phyloP scores from a whole-genome alignment of 1,284 basidiomycete genomes.

The Puccinia triticina region DNA sequence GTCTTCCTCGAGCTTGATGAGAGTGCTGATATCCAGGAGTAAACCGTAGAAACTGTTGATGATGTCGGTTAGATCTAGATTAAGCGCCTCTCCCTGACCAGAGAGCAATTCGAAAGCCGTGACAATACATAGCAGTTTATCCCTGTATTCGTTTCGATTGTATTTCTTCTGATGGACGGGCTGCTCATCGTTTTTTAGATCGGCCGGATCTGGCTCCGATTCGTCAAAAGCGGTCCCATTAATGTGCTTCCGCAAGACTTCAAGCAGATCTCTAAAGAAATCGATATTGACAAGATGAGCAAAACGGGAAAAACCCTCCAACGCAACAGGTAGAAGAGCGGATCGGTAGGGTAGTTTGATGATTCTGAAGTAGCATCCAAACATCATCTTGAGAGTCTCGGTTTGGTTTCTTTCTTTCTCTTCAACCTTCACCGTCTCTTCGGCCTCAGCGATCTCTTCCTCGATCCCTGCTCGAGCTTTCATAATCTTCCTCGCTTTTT shows the following conservation, averaged over 20 bases:
- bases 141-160: constrained; percentile 64
- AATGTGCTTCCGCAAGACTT: constrained; percentile 80
- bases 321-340: constrained; percentile 79
- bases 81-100: constrained; percentile 93
- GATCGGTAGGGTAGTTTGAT: constrained; percentile 83
- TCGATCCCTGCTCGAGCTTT: constrained; percentile 83
- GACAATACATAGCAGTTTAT: constrained; percentile 81
- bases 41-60: constrained; percentile 63
- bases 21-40: constrained; percentile 34
- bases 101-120: constrained; percentile 94
- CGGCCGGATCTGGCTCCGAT: constrained; percentile 52
- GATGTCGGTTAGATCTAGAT: constrained; percentile 91
- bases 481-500: constrained; percentile 76
- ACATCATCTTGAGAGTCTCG: constrained; percentile 95
- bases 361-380: constrained; percentile 95
- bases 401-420: constrained; percentile 88
- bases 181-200: constrained; percentile 54
- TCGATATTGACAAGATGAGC: constrained; percentile 97
- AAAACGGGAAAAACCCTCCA: constrained; percentile 89
- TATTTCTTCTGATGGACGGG: constrained; percentile 57
- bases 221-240: constrained; percentile 60
- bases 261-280: constrained; percentile 94
- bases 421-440: constrained; percentile 89
- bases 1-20: constrained; percentile 50
- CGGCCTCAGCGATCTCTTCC: constrained; percentile 89